phyloP scores from a whole-genome alignment of 306 rosid species.

The Cicer cuneatum region DNA sequence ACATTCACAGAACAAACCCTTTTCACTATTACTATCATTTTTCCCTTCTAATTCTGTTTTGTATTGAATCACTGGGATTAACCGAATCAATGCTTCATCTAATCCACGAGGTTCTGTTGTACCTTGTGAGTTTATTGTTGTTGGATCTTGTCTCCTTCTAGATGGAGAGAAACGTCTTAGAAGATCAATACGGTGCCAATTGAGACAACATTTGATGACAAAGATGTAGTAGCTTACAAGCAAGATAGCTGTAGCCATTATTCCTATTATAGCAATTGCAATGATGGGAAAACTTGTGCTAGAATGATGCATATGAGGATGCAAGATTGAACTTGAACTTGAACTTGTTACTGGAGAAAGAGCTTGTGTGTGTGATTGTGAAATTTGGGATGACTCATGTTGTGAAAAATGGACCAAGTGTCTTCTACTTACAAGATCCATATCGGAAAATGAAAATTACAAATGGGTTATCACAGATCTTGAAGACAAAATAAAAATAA shows the following conservation, averaged over 20 bases:
- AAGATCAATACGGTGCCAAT: slow-evolving; percentile 91
- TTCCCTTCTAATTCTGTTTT: slow-evolving; percentile 44
- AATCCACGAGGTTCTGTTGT: slow-evolving; percentile 60
- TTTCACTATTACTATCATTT: background rate
- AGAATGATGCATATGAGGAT: slow-evolving; percentile 53
- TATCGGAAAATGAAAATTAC: slow-evolving; percentile 31
- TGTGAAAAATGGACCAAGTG: slow-evolving; percentile 52
- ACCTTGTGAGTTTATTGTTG: slow-evolving; percentile 48
- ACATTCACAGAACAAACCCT: slow-evolving; percentile 59
- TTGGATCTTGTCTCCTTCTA: slow-evolving; percentile 50
- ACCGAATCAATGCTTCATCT: slow-evolving; percentile 77
- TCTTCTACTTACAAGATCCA: slow-evolving; percentile 70
- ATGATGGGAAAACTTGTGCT: slow-evolving; percentile 81
- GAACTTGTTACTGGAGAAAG: slow-evolving; percentile 52
- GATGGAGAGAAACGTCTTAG: slow-evolving; percentile 77
- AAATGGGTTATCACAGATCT: slow-evolving; percentile 59
- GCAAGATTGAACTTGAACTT: slow-evolving; percentile 50
- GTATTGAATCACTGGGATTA: slow-evolving; percentile 78
- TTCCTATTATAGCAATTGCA: slow-evolving; percentile 90
- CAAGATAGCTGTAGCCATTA: slow-evolving; percentile 84
- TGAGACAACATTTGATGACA: slow-evolving; percentile 96
- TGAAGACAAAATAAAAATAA: slow-evolving; percentile 27
- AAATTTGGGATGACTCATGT: slow-evolving; percentile 8
- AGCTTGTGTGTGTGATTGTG: slow-evolving; percentile 53
- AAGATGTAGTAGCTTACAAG: slow-evolving; percentile 89